Base-by-base conservation (phyloP, 2,329 filamentous ascomycete species). In the Beauveria medogensis region DNA sequence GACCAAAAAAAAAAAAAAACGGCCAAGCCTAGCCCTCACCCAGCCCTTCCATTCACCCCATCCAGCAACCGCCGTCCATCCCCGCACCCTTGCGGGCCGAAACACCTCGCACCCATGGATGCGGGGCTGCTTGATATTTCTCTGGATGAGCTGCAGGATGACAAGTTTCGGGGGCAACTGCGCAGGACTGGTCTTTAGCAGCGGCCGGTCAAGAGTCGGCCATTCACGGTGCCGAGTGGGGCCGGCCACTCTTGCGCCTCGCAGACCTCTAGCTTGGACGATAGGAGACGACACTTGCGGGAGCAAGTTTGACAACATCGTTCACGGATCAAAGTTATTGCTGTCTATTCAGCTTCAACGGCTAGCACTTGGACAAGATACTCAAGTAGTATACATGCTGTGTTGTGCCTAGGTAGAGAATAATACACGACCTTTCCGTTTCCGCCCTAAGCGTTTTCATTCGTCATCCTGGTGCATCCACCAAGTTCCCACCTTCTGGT, bases 1-100 rank as follows among this genome's bases (percentile, higher is more conserved):
- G 3, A 24, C 24, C 24, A 16, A 16, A 14, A 16, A 2, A 2
- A 37, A 37, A 34, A 34, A 12, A 5, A 14, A 5, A 37, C 1
- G 34, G n/a, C 26, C 48, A 20, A 51, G 16, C 18, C 5, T 18
- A 20, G 26, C 7, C n/a, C 26, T n/a, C 18, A 14, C 3, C 16
- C 26, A 30, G 26, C 26, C 6, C 3, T n/a, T 16, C 1, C 26
- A 34, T 12, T 22, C 7, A 3, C 26, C 6, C 26, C 9, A 0
- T 26, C n/a, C 12, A 16, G 34, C 34, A 37, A 37, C 34, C 12
- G 34, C 34, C 34, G 12, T 14, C 34, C 64, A 24, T 24, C 3
- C 24, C 24, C 60, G 2, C 60, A 63, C 10, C 63, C 63, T 3
- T 65, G 63, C 30, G 63, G 63, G 7, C 64, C 64, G 20, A 63